These are phyloP conservation scores for Paracorniculantispora psalliotae DNA, from an alignment of 2,329 filamentous ascomycete genomes.

Conservation along the genomic window DNA sequence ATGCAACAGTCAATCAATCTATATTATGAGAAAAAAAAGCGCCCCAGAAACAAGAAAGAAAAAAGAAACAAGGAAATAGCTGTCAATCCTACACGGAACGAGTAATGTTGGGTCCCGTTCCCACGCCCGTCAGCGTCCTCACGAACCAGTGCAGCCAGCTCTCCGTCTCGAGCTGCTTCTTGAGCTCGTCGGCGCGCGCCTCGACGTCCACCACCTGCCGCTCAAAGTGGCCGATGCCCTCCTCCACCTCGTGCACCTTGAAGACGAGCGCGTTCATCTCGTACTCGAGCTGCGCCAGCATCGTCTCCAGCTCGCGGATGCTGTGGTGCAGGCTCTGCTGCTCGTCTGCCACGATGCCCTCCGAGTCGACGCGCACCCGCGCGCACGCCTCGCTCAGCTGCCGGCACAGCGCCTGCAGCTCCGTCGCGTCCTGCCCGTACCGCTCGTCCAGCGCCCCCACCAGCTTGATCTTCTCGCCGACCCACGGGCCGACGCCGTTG, in stretches of 20 bases:
- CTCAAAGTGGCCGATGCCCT: slow-evolving; percentile 74
- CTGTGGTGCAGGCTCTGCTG: slow-evolving; percentile 63
- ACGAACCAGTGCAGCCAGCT: slow-evolving; percentile 62
- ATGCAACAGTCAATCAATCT: not conserved
- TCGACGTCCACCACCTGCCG: slow-evolving; percentile 70
- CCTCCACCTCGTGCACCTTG: slow-evolving; percentile 82
- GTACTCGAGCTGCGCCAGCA: slow-evolving; percentile 85
- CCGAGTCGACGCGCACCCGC: slow-evolving; percentile 59
- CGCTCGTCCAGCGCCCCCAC: slow-evolving; percentile 57
- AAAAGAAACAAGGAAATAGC: not conserved
- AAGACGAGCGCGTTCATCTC: slow-evolving; percentile 76
- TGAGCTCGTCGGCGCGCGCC: slow-evolving; percentile 56
- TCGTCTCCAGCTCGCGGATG: slow-evolving; percentile 72
- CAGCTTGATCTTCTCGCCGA: slow-evolving; percentile 48
- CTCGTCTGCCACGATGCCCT: slow-evolving; percentile 66
- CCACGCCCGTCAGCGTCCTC: slow-evolving; percentile 55
- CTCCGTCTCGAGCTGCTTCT: slow-evolving; percentile 58
- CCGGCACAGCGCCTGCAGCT: slow-evolving; percentile 63
- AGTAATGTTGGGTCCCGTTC: slow-evolving; percentile 54
- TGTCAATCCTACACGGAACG: slow-evolving; percentile 18
- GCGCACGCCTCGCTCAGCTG: slow-evolving; percentile 67
- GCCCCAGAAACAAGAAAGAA: not conserved
- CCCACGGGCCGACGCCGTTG: slow-evolving; percentile 55
- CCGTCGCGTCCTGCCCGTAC: slow-evolving; percentile 58
- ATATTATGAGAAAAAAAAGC: not conserved